A percentile compares a stretch with the other conserved stretches of the same genome.
Evolutionary conservation across 306 rosid species (phyloP).

Genomic region (Vigna reflexopilosa): DNA sequence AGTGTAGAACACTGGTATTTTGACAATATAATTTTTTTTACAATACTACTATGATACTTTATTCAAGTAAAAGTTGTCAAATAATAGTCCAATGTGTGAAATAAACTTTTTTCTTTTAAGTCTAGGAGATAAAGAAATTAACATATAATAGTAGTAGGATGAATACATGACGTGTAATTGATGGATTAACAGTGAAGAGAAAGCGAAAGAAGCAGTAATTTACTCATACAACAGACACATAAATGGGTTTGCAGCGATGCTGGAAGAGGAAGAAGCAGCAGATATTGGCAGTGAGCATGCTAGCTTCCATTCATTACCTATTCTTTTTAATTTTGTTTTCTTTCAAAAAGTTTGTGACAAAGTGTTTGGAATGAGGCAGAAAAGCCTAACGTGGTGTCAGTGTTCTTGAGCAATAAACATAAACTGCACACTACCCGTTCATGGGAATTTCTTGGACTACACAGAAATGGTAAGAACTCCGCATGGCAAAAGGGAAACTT

Average conservation of each 20-base stretch:
- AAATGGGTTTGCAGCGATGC: conserved; percentile 75
- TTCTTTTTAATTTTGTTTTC: neutral
- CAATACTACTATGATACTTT: too few species aligned
- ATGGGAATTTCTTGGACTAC: conserved; percentile 59
- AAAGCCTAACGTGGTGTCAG: conserved; percentile 53
- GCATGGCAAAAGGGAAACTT: conserved; percentile 46
- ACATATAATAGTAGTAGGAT: too few species aligned
- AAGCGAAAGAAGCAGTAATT: conserved; percentile 36
- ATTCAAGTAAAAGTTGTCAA: too few species aligned
- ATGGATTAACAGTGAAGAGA: conserved; percentile 9
- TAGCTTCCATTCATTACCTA: neutral
- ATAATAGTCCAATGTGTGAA: too few species aligned
- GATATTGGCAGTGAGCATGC: conserved; percentile 52
- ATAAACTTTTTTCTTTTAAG: too few species aligned
- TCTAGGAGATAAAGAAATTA: neutral
- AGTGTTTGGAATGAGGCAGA: conserved; percentile 24
- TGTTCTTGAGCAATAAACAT: conserved; percentile 54
- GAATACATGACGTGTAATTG: too few species aligned
- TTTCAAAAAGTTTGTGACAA: neutral
- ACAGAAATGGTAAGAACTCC: conserved; percentile 19
- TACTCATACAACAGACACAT: conserved; percentile 65
- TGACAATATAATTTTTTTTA: too few species aligned
- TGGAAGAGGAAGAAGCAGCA: conserved; percentile 56
- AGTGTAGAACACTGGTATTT: too few species aligned
- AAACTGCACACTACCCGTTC: conserved; percentile 64